phyloP scores from a whole-genome alignment of 148 eudicot species.

The Arctostaphylos glauca region DNA sequence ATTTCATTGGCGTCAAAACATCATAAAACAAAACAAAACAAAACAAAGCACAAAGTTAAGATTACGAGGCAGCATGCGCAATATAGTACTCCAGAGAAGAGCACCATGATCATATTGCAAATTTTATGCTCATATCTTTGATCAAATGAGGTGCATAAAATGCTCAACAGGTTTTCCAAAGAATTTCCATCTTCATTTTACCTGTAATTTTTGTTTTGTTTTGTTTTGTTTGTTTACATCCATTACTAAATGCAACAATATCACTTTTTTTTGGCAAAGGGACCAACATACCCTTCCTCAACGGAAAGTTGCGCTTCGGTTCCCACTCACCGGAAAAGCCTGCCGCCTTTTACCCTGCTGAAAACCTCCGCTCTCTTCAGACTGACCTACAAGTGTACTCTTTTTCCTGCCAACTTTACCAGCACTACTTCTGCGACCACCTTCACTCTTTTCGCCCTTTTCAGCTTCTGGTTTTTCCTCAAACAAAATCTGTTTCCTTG shows the following conservation, averaged over 20 bases:
- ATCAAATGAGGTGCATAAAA: background rate
- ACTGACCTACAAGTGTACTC: conserved; percentile 21
- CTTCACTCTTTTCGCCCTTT: conserved; percentile 19
- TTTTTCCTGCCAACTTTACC: conserved; percentile 28
- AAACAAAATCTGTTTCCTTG: conserved; percentile 52
- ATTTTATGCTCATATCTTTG: background rate
- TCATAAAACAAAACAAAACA: background rate
- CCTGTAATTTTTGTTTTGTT: background rate
- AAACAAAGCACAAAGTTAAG: background rate
- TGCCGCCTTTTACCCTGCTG: conserved; percentile 80
- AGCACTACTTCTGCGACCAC: conserved; percentile 5
- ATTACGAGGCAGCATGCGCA: background rate
- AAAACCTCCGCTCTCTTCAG: conserved; percentile 33
- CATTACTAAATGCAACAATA: background rate
- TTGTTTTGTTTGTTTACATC: background rate
- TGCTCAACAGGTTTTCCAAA: background rate
- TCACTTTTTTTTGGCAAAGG: background rate
- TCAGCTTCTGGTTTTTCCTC: conserved; percentile 30
- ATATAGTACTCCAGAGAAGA: background rate
- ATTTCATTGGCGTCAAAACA: background rate
- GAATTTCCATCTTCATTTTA: background rate
- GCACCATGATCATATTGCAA: background rate
- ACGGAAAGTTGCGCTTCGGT: conserved; percentile 83
- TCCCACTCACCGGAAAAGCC: conserved; percentile 92
- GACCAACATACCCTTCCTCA: conserved; percentile 12